Evolutionary conservation across 176 grass and related monocot genomes (phyloP).

Genomic region (Carex myosuroides): DNA sequence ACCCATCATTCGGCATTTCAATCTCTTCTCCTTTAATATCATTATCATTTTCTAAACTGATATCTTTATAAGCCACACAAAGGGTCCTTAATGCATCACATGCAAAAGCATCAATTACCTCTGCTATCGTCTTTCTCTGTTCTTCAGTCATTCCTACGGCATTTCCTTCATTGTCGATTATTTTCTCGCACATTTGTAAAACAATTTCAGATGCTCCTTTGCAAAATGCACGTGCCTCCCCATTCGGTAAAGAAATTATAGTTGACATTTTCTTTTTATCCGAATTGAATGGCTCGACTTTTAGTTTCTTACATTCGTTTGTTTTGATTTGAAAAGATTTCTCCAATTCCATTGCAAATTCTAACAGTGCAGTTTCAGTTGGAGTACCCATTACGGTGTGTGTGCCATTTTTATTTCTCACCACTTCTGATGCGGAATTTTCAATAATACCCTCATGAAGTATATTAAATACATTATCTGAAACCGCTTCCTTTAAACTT

Average conservation of each 20-base stretch:
- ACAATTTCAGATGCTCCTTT: slow-evolving; percentile 94
- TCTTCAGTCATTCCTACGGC: slow-evolving; percentile 39
- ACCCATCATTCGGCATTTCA: slow-evolving; percentile 57
- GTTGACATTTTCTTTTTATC: slow-evolving; percentile 90
- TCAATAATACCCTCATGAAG: slow-evolving; percentile 71
- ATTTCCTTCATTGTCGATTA: slow-evolving; percentile 44
- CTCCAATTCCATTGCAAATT: slow-evolving; percentile 84
- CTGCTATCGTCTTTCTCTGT: slow-evolving; percentile 31
- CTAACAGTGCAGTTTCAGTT: slow-evolving; percentile 79
- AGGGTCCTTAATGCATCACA: slow-evolving; percentile 88
- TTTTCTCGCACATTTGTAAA: slow-evolving; percentile 46
- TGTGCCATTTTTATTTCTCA: slow-evolving; percentile 58
- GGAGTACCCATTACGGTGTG: slow-evolving; percentile 73
- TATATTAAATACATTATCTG: slow-evolving; percentile 42
- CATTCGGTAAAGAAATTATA: slow-evolving; percentile 47
- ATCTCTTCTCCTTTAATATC: slow-evolving; percentile 25
- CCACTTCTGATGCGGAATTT: slow-evolving; percentile 75
- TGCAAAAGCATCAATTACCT: slow-evolving; percentile 60
- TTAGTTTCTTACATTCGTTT: slow-evolving; percentile 38
- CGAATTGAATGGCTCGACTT: slow-evolving; percentile 91
- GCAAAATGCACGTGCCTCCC: slow-evolving; percentile 40
- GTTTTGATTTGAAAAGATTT: slow-evolving; percentile 22
- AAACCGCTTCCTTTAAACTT: slow-evolving; percentile 33
- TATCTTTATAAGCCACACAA: slow-evolving; percentile 90
- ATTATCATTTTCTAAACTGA: slow-evolving; percentile 12